Evolutionary conservation across 1,139 yeast species (phyloP), one percentile per base, ranked within the genome.

Genomic region (Kurtzmaniella natalensis): DNA sequence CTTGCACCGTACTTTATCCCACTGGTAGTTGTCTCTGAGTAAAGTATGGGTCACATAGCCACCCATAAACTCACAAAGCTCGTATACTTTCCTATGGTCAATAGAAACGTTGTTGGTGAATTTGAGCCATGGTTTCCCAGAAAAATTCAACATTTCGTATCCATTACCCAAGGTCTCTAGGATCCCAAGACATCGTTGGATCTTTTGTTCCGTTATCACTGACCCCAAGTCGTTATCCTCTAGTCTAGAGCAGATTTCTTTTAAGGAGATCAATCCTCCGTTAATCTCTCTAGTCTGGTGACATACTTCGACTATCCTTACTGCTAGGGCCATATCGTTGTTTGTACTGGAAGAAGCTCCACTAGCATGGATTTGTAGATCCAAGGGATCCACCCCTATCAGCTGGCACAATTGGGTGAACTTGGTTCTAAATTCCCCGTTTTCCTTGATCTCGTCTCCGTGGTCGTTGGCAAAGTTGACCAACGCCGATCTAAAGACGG

Each of bases 361-460:
- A 37, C 34, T 58, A 49, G 49, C 45, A 39, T 39, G 46, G 32
- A 70, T 61, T 25, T 69, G 53, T 24, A 76, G 59, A 25, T 80
- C 81, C 27, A 86, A 55, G 1, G 95, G 92, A 51, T 87, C 95
- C n/a, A 86, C 78, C 1, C 95, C 95, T 14, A 85, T 79, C 48
- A 82, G 78, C 16, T 71, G 66, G 47, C 95, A 84, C 70, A 87
- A 79, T 40, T 76, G 74, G 30, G 85, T 76, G 57, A 87, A 86
- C 50, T 82, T 80, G 18, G 71, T 62, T 29, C 92, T 60, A 51
- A 85, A 79, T 39, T 78, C 78, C 2, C 79, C 70, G 49, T 83
- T 81, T 36, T 64, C 67, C 35, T 73, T 61, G 36, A 87, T 80
- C 46, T 83, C 88, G 10, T 68, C 63, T 18, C 75, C 72, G 47